Evolutionary conservation across 768 basidiomycete species (phyloP), one percentile per base, ranked within the genome.

Genomic region (Krasilnikovozyma curviuscula): DNA sequence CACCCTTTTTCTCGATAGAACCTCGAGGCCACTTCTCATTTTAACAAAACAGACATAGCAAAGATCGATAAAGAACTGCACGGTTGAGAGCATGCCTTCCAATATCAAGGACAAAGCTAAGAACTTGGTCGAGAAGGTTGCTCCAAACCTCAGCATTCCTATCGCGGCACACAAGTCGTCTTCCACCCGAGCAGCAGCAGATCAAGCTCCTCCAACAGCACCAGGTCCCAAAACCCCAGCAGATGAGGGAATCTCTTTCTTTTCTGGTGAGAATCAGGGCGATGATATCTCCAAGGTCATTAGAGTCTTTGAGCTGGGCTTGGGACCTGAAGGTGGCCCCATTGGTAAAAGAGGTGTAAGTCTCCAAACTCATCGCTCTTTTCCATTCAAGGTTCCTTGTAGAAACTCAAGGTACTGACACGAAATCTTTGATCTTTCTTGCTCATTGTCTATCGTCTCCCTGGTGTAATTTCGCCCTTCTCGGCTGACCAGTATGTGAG

Each of bases 221-320:
- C n/a, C n/a, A n/a, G n/a, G n/a, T n/a, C 83, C 82, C 30, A 82
- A 75, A 68, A 93, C 88, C 3, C 88, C 86, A 31, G 86, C 88
- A 33, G 85, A 91, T 61, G 86, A 91, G 61, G 86, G 78, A 23
- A 75, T 88, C 61, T 79, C 79, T 30, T 93, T 83, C 68, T 93
- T 93, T 58, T 71, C 79, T 56, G 72, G 75, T 4, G 63, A 68
- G 25, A 56, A 69, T 41, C 63, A 68, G 14, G 74, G 72, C 31
- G 80, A 81, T 55, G 63, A 66, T 3, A 79, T 78, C 5, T 73
- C 33, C 13, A 34, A 59, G 35, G 52, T 56, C 1, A 58, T 95
- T 37, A 72, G 70, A 54, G 86, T 95, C 16, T 91, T 85, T 59
- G 81, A 89, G 65, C 73, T 98, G 30, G 69, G 70, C 40, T 71